Evolutionary conservation across 208 protist genomes (phyloP), one percentile per base, ranked within the genome.

Genomic region (Phytomonas sp.): DNA sequence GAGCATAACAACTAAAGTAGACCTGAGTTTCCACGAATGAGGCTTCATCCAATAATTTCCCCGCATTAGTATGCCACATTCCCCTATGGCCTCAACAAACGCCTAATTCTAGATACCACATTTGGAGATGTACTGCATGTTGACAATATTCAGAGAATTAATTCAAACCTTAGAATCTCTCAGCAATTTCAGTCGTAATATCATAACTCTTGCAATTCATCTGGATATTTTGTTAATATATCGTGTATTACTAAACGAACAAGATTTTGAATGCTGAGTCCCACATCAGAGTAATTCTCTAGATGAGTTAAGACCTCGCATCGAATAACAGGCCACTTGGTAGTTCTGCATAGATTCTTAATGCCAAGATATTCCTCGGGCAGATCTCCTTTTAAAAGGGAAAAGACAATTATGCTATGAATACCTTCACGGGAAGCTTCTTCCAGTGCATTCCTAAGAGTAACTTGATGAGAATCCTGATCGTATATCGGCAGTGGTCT

Each of bases 291-390:
- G 75, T 91, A 95, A 73, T 92, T 92, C 7, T 80, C 85, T 59
- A 95, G 51, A 67, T 95, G 90, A 0, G 90, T 95, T 29, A 95
- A 46, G 20, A 95, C 69, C 61, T 91, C 80, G 60, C 84, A 83
- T 69, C 86, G 71, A 36, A 95, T 71, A 9, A 83, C 53, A 32
- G 79, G 79, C 3, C 84, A 84, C 66, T 88, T 85, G 60, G 87
- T 82, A 32, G 81, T 79, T 64, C 74, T 86, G 74, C 87, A 95
- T 63, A 95, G 53, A 60, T 90, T 83, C 34, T 78, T 78, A 28
- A 95, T 76, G 64, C 85, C 88, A 5, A 79, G 80, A 73, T 93
- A 95, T 70, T 95, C 90, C 68, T 95, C 87, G 13, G 84, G 79
- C 32, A 89, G 78, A 67, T 83, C 81, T 20, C 80, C 86, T 70